These are phyloP conservation scores for Yamadazyma scolyti DNA, from an alignment of 805 yeast genomes.

Conservation along the genomic window DNA sequence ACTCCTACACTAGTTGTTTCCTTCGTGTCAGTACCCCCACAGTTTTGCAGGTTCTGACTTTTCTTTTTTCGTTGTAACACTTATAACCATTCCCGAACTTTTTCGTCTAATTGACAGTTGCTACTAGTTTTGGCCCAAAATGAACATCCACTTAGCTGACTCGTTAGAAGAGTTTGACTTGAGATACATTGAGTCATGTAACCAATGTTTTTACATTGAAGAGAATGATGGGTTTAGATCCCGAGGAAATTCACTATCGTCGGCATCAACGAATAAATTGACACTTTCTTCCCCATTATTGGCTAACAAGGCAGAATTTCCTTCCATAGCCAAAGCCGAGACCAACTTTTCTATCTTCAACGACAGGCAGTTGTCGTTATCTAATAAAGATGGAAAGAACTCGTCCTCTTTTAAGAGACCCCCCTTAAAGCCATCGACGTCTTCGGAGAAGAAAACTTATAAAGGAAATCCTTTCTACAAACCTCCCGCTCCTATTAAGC, in stretches of 20 bases:
- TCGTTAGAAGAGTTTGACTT: constrained; percentile 23
- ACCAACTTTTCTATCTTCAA: constrained; percentile 8
- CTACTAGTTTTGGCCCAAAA: constrained; percentile 1
- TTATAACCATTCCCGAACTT: neutral
- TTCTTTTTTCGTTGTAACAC: neutral
- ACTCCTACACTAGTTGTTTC: no score
- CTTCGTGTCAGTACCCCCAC: no score
- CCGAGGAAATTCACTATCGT: constrained; percentile 9
- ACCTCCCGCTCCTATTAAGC: constrained; percentile 10
- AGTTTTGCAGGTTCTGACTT: no score
- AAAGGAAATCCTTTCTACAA: constrained; percentile 16
- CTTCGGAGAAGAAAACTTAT: neutral
- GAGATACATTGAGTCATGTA: constrained; percentile 18
- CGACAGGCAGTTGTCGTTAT: constrained; percentile 7
- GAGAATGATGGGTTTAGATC: constrained; percentile 3
- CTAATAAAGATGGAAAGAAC: constrained; percentile 3
- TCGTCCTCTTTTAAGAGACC: constrained; percentile 12
- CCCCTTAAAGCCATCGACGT: constrained; percentile 17
- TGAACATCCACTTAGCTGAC: constrained; percentile 18
- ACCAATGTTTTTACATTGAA: constrained; percentile 11
- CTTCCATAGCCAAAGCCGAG: constrained; percentile 1
- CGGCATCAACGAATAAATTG: constrained; percentile 9
- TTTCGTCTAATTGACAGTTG: neutral
- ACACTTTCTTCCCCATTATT: constrained; percentile 22
- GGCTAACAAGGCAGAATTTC: constrained; percentile 10